Base-by-base conservation (phyloP, 371 early-diverging fungal genomes). In the Mortierella sp. region DNA sequence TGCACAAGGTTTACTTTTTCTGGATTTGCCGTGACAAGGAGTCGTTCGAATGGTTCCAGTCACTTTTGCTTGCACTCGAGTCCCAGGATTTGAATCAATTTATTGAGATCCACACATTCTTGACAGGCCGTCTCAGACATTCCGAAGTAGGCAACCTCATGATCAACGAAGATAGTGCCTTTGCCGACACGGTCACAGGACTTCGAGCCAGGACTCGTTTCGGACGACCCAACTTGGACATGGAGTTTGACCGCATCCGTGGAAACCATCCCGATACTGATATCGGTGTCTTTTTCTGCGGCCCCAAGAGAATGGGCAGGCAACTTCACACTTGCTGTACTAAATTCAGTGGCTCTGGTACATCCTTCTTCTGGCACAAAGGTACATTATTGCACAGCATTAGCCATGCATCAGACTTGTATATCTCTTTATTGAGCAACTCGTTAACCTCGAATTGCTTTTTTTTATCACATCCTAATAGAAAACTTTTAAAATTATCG, bases 1-100 rank as follows among this genome's bases (percentile, higher is more conserved):
- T 95, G 61, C 87, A 87, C 75, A 95, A 96, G 79, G 94, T 94
- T 11, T 94, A 96, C 82, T 95, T 96, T 69, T 86, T 95, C 85
- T 96, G 96, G 96, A 88, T 92, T 62, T 94, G 93, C 81, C 87
- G 95, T 36, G 96, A 96, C 83, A 77, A 85, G 38, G 80, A 90
- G 74, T 89, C 91, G 33, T 94, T 94, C 40, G 88, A 90, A 79
- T 94, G 94, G 94, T 94, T 94, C 86, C 91, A 92, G 82, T 90
- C 89, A 47, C 71, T 93, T 47, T 84, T 94, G 19, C 72, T 84
- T 77, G 87, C 91, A n/a, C 87, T 94, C 43, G 94, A 94, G 70
- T 88, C 88, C 28, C 88, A 89, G 65, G 88, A 89, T 65, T 76
- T 88, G 60, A 85, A 86, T 58, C 87, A 89, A 69, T 89, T 88